Evolutionary conservation across 805 yeast genomes (phyloP), one percentile per base, ranked within the genome.

Genomic region (Metschnikowia orientalis): DNA sequence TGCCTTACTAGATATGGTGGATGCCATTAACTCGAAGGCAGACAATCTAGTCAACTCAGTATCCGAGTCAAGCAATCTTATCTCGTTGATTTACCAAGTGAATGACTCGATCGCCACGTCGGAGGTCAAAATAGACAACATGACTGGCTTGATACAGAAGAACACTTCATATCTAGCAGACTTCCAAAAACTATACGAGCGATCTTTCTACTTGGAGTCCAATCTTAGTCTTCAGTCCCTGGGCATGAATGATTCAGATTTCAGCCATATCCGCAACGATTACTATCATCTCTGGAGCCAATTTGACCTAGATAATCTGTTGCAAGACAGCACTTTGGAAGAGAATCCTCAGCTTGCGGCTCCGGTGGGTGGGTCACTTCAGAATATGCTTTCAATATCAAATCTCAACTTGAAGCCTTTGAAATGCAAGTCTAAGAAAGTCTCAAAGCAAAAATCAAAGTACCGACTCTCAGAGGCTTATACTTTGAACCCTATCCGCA

Each of bases 401-500:
- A 54, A 58, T 41, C 49, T 67, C 29, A 50, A 51, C 28, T 48
- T 67, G 30, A 64, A 63, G 43, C 72, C 72, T 4, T 54, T 67
- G n/a, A 41, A 61, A 32, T 63, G 69, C 42, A 33, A 42, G 44
- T 17, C 49, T 20, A 35, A 54, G 17, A 59, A 54, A 34, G 54
- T 63, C 2, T 48, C 56, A 37, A 65, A 63, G 47, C 63, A 63
- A 50, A 66, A 62, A 43, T 60, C 69, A n/a, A 53, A 54, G 22
- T 64, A 65, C 42, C 50, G 69, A 29, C 48, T 67, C 8, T 59
- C 68, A 3, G 54, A 50, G 10, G 54, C 65, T 1, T 67, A 60
- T 44, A 64, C 56, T 16, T 38, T 63, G 25, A 62, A 61, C 38
- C 69, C 71, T 3, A 35, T 59, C 15, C 53, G 50, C 25, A 45